Conservation (phyloP, 2,329 filamentous ascomycete genomes). For the Pseudogymnoascus sp. region DNA sequence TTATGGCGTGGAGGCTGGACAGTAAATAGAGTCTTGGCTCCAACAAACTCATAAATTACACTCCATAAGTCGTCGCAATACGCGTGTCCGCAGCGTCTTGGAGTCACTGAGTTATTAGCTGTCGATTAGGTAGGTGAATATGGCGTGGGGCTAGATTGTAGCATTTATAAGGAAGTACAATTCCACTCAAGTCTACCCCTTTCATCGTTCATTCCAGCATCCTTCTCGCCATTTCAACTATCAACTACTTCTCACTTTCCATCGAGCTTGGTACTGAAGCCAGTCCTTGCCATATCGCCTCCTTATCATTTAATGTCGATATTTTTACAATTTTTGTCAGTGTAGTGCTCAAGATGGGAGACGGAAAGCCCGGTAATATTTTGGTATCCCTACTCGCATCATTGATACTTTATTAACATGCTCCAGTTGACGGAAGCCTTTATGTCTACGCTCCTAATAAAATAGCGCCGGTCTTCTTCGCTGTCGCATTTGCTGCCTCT, state of each 20-base stretch:
- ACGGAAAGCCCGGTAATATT: slow-evolving; percentile 4
- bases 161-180: neutral
- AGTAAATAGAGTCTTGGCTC: neutral
- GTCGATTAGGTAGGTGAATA: neutral
- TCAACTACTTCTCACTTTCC: neutral
- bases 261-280: neutral
- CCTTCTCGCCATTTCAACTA: neutral
- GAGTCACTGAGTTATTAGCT: neutral
- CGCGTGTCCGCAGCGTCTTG: neutral
- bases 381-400: neutral
- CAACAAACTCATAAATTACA: neutral
- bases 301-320: neutral
- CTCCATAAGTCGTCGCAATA: slow-evolving; percentile 4
- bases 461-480: slow-evolving; percentile 42
- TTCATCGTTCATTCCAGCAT: neutral
- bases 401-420: neutral
- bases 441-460: slow-evolving; percentile 43
- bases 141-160: neutral
- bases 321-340: neutral
- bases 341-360: slow-evolving; percentile 1
- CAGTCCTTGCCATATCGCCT: neutral
- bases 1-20: neutral
- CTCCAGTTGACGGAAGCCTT: slow-evolving; percentile 22
- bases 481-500: slow-evolving; percentile 36
- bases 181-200: neutral